Evolutionary conservation across 371 early-diverging fungal genomes (phyloP).

Genomic region (Mortierella sp.): DNA sequence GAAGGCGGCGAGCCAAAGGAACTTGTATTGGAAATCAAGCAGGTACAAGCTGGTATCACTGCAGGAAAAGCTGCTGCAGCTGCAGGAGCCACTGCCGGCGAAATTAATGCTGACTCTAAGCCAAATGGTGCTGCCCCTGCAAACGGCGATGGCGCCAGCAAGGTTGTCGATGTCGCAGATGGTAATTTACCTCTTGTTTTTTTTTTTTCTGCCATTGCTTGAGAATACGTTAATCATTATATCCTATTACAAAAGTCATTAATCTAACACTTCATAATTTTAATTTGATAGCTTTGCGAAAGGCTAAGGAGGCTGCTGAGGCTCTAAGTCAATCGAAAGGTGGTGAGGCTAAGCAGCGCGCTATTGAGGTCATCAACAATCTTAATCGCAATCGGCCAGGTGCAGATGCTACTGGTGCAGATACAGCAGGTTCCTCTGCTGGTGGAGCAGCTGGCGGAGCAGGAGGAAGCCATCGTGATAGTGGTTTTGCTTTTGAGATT

Average conservation of each 20-base stretch:
- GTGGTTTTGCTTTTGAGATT: slow-evolving; percentile 84
- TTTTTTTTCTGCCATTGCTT: not conserved
- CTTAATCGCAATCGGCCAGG: slow-evolving; percentile 43
- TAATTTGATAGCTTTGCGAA: slow-evolving; percentile 23
- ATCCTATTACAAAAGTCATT: too few species aligned
- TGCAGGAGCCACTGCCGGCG: slow-evolving; percentile 62
- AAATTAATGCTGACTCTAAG: slow-evolving; percentile 63
- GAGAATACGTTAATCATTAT: too few species aligned
- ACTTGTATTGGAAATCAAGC: slow-evolving; percentile 57
- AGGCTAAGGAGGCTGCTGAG: slow-evolving; percentile 49
- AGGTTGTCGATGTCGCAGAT: slow-evolving; percentile 12
- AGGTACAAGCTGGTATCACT: slow-evolving; percentile 67
- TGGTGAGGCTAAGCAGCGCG: slow-evolving; percentile 53
- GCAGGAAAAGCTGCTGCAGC: slow-evolving; percentile 68
- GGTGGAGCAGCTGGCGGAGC: slow-evolving; percentile 57
- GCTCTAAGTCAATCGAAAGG: slow-evolving; percentile 38
- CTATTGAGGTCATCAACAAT: slow-evolving; percentile 52
- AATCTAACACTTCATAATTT: not conserved
- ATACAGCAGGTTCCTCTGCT: slow-evolving; percentile 58
- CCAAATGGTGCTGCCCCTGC: slow-evolving; percentile 20
- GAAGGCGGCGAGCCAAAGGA: slow-evolving; percentile 59
- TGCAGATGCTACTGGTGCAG: slow-evolving; percentile 26
- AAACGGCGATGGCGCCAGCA: slow-evolving; percentile 4
- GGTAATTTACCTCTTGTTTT: not conserved
- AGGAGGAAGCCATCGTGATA: slow-evolving; percentile 54